Evolutionary conservation across 257 asterid species (phyloP).

Genomic region (Gynochthodes officinalis): DNA sequence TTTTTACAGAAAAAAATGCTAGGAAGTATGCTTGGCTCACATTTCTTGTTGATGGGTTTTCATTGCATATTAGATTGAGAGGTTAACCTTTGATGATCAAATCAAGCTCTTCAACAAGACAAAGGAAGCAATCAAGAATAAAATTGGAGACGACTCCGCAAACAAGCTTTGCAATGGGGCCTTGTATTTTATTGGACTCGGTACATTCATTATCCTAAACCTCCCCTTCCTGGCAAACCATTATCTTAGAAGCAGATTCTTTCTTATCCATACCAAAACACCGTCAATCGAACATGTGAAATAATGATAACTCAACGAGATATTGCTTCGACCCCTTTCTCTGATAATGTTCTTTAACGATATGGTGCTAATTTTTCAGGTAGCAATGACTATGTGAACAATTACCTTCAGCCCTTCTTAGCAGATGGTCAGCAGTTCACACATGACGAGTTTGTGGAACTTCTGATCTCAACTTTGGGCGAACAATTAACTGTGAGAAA

Average conservation of each 20-base stretch:
- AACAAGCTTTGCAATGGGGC: constrained; percentile 57
- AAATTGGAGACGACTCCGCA: constrained; percentile 56
- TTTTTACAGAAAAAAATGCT: not conserved
- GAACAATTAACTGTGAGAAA: constrained; percentile 50
- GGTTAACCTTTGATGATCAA: constrained; percentile 72
- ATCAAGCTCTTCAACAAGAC: constrained; percentile 51
- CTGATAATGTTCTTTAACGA: too few relatives aligned
- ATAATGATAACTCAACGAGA: too few relatives aligned
- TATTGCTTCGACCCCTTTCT: too few relatives aligned
- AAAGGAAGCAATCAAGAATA: constrained; percentile 45
- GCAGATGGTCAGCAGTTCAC: constrained; percentile 59
- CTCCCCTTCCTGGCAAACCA: not conserved
- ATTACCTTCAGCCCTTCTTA: constrained; percentile 71
- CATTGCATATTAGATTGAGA: constrained; percentile 43
- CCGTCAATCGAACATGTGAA: too few relatives aligned
- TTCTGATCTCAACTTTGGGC: constrained; percentile 50
- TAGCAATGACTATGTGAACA: constrained; percentile 86
- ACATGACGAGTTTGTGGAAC: constrained; percentile 59
- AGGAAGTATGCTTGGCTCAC: not conserved
- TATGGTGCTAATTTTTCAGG: constrained; percentile 46
- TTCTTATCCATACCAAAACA: not conserved
- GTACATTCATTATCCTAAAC: constrained; percentile 22
- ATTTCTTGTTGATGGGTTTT: not conserved
- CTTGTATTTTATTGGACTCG: constrained; percentile 60
- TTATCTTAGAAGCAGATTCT: not conserved